These are phyloP conservation scores for Seiridium cupressi DNA, from an alignment of 2,329 filamentous ascomycete genomes.

Conservation along the genomic window DNA sequence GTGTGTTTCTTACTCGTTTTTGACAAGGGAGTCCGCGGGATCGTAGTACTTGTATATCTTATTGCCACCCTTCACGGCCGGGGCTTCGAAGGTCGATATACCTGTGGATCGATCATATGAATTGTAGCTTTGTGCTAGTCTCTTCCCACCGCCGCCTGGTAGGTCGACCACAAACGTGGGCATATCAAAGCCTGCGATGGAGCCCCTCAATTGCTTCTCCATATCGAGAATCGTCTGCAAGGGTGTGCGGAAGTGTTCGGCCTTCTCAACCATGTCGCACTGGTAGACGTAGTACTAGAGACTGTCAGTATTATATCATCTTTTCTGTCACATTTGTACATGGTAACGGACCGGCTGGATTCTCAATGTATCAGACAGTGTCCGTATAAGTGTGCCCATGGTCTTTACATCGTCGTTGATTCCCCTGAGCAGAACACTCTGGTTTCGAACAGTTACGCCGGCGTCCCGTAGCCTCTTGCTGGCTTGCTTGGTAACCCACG, in stretches of 20 bases:
- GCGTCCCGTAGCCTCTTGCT: slow-evolving; percentile 47
- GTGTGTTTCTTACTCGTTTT: neutral
- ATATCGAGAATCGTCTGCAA: slow-evolving; percentile 57
- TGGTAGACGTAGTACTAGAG: slow-evolving; percentile 64
- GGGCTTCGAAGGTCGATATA: slow-evolving; percentile 53
- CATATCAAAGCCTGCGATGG: slow-evolving; percentile 61
- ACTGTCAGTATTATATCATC: neutral
- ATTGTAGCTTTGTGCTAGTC: slow-evolving; percentile 51
- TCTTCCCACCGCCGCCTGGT: slow-evolving; percentile 62
- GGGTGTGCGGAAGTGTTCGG: slow-evolving; percentile 63
- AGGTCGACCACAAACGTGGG: slow-evolving; percentile 64
- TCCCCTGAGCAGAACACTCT: slow-evolving; percentile 56
- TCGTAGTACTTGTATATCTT: slow-evolving; percentile 55
- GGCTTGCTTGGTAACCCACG: slow-evolving; percentile 55
- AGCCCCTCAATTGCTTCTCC: slow-evolving; percentile 56
- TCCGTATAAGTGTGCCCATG: slow-evolving; percentile 52
- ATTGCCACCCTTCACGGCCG: slow-evolving; percentile 45
- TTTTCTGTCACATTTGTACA: too few relatives aligned
- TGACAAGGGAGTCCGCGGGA: slow-evolving; percentile 31
- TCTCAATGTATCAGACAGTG: slow-evolving; percentile 49
- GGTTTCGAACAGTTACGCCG: slow-evolving; percentile 57
- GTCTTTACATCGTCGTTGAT: slow-evolving; percentile 55
- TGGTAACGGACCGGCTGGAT: slow-evolving; percentile 46
- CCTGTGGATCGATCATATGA: slow-evolving; percentile 53
- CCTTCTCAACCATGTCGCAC: slow-evolving; percentile 58